Percentiles rank a stretch among this genome's conserved stretches.
These are phyloP conservation scores for Phaseolus coccineus DNA, from an alignment of 331 rosid genomes.

Conservation along the genomic window DNA sequence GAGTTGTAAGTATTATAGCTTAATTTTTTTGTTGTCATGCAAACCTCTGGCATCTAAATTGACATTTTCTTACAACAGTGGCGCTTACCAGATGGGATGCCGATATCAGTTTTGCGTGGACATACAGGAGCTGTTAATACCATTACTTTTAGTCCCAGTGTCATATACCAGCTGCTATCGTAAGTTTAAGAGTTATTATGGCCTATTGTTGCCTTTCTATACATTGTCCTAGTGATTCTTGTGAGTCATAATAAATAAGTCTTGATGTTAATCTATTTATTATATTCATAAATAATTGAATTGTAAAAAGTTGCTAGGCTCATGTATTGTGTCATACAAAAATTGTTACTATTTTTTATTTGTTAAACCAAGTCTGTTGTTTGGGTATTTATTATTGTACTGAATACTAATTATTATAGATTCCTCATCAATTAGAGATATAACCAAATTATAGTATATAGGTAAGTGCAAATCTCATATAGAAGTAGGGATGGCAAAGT, in stretches of 20 bases:
- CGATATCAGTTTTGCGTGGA: conserved; percentile 87
- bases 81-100: conserved; percentile 93
- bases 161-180: conserved; percentile 78
- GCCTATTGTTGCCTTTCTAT: conserved; percentile 33
- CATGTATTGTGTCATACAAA: not conserved
- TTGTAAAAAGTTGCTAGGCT: conserved; percentile 9
- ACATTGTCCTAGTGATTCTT: conserved; percentile 20
- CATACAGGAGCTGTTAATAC: conserved; percentile 89
- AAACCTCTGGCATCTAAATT: conserved; percentile 37
- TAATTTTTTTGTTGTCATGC: conserved; percentile 21
- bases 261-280: conserved; percentile 34
- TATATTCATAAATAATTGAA: conserved; percentile 11
- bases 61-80: conserved; percentile 62
- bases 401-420: not conserved
- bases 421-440: too few relatives aligned
- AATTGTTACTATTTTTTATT: not conserved
- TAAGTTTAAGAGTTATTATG: conserved; percentile 55
- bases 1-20: conserved; percentile 75
- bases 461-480: too few relatives aligned
- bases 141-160: conserved; percentile 85
- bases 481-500: too few relatives aligned
- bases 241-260: not conserved
- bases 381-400: not conserved
- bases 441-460: too few relatives aligned
- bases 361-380: not conserved